Evolutionary conservation across 768 basidiomycete genomes (phyloP).

Genomic region (Boletus edulis): DNA sequence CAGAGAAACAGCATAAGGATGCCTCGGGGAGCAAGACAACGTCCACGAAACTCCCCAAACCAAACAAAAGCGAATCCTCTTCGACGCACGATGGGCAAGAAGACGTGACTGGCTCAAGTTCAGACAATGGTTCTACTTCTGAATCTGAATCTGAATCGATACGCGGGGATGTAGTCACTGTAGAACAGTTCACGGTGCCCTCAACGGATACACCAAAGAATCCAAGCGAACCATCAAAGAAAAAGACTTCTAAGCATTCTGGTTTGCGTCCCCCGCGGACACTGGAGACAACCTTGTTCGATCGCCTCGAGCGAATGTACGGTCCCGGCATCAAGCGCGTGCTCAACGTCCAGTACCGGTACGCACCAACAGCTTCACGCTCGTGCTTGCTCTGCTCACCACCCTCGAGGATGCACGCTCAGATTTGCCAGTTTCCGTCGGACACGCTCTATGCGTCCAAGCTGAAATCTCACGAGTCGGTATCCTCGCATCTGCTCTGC

Average conservation of each 20-base stretch:
- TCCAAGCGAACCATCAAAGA: conserved; percentile 1
- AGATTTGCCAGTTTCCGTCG: conserved; percentile 86
- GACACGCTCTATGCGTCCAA: conserved; percentile 72
- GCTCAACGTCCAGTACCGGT: conserved; percentile 90
- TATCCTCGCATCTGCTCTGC: conserved; percentile 66
- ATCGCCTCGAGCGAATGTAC: conserved; percentile 87
- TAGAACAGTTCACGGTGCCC: conserved; percentile 14
- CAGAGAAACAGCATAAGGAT: not conserved
- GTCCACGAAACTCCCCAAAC: not conserved
- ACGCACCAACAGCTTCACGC: conserved; percentile 12
- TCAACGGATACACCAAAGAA: conserved; percentile 1
- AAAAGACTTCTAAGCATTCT: conserved; percentile 9
- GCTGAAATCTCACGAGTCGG: conserved; percentile 68
- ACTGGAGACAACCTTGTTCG: conserved; percentile 88
- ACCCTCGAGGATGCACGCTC: conserved; percentile 71
- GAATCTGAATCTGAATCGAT: conserved; percentile 18
- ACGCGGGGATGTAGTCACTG: conserved; percentile 18
- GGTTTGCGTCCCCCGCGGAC: conserved; percentile 60
- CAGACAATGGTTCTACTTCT: conserved; percentile 4
- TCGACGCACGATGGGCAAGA: not conserved
- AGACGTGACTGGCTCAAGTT: conserved; percentile 3
- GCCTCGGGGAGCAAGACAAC: not conserved
- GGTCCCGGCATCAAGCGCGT: conserved; percentile 80
- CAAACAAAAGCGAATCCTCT: not conserved
- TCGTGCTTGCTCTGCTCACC: not conserved